A percentile compares a stretch with the other conserved stretches of the same genome.
Conservation (phyloP, 2,329 filamentous ascomycete genomes). For the Aspergillus ustus region DNA sequence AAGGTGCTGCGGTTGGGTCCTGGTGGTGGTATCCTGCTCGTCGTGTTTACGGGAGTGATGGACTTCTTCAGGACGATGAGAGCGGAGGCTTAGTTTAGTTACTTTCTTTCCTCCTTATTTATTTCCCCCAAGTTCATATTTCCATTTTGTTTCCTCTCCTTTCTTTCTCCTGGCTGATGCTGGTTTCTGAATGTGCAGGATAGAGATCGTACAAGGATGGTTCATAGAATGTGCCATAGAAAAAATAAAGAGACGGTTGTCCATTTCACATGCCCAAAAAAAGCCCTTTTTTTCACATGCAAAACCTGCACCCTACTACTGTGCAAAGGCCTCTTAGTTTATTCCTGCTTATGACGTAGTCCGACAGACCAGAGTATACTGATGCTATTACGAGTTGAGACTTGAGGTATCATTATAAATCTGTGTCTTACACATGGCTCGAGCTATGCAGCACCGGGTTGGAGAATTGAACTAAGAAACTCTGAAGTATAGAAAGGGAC, state of each 20-base stretch:
- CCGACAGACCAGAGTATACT: neutral
- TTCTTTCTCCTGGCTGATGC: neutral
- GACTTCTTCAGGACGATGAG: constrained; percentile 85
- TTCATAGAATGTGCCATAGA: constrained; percentile 17
- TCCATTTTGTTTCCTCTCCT: constrained; percentile 1
- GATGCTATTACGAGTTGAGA: neutral
- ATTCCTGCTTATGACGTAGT: neutral
- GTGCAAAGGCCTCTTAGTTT: neutral
- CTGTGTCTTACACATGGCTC: neutral
- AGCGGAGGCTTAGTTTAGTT: constrained; percentile 27
- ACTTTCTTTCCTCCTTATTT: neutral
- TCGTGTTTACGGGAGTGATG: constrained; percentile 56
- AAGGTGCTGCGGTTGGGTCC: constrained; percentile 84
- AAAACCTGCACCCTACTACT: neutral
- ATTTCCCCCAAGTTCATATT: neutral
- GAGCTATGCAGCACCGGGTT: constrained; percentile 6
- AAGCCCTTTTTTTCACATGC: neutral
- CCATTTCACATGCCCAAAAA: neutral
- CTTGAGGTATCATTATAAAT: neutral
- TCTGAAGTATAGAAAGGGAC: constrained; percentile 6
- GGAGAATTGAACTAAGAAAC: neutral
- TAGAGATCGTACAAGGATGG: constrained; percentile 19
- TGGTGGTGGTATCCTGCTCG: constrained; percentile 64
- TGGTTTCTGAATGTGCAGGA: constrained; percentile 13
- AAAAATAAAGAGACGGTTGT: neutral